phyloP scores from a whole-genome alignment of 1,139 yeast species.

The Hyphopichia khmerensis region DNA sequence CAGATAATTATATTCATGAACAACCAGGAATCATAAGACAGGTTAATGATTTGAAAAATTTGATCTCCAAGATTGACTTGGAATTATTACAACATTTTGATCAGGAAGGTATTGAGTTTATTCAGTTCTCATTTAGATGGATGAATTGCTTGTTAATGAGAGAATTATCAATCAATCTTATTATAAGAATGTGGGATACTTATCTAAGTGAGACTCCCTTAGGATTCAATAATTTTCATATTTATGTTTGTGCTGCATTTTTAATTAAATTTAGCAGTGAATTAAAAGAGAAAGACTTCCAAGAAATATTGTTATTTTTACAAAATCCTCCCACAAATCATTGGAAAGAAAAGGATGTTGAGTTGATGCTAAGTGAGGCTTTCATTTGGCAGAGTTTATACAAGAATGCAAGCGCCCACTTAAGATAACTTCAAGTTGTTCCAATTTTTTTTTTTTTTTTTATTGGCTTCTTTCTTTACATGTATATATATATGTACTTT shows the following conservation, averaged over 20 bases:
- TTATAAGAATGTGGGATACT: conserved; percentile 98
- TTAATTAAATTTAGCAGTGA: conserved; percentile 81
- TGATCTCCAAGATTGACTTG: conserved; percentile 77
- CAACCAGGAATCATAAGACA: conserved; percentile 97
- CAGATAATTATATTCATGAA: conserved; percentile 94
- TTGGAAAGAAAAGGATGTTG: conserved; percentile 91
- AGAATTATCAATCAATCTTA: conserved; percentile 73
- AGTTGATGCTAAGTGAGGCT: conserved; percentile 89
- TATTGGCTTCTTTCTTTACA: neutral
- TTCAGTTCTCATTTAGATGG: conserved; percentile 97
- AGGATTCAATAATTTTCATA: conserved; percentile 91
- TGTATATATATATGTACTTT: neutral
- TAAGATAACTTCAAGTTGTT: conserved; percentile 33
- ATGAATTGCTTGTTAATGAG: conserved; percentile 98
- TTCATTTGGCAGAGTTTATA: conserved; percentile 94
- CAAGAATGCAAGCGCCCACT: conserved; percentile 83
- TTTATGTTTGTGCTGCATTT: conserved; percentile 98
- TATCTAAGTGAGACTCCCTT: conserved; percentile 84
- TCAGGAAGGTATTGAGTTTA: conserved; percentile 80
- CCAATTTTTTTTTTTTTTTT: neutral
- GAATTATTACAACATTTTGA: conserved; percentile 74
- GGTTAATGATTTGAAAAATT: conserved; percentile 73
- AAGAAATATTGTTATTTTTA: conserved; percentile 84
- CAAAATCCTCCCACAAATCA: conserved; percentile 83
- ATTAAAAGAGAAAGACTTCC: conserved; percentile 86